phyloP scores from a whole-genome alignment of 768 basidiomycete genomes.

The Guyanaporus albipodus region DNA sequence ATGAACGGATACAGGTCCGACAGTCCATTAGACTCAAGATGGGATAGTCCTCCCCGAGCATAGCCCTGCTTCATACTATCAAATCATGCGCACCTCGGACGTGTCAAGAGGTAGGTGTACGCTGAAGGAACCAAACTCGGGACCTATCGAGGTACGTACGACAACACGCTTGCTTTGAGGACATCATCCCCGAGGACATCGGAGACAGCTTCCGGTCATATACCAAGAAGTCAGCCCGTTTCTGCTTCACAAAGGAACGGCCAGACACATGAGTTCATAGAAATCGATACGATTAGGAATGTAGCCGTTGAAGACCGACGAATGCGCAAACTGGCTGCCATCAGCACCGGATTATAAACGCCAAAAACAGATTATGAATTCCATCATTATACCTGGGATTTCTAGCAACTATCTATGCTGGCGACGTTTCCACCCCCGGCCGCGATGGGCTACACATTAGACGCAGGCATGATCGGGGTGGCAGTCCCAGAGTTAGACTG shows the following conservation, averaged over 20 bases:
- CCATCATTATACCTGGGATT: background rate
- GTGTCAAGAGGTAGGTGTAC: no score
- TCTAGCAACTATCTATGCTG: slow-evolving; percentile 6
- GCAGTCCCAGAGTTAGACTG: slow-evolving; percentile 44
- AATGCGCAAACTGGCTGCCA: no score
- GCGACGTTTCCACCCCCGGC: background rate
- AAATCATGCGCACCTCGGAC: background rate
- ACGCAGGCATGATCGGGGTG: slow-evolving; percentile 35
- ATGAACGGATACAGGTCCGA: background rate
- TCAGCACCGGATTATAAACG: background rate
- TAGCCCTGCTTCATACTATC: slow-evolving; percentile 2
- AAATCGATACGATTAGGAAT: background rate
- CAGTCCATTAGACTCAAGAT: background rate
- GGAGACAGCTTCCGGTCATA: no score
- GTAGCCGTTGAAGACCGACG: background rate
- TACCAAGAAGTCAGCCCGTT: background rate
- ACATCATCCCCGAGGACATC: background rate
- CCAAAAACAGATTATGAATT: background rate
- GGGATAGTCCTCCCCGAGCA: background rate
- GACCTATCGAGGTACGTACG: background rate
- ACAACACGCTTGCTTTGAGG: no score
- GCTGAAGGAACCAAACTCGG: background rate
- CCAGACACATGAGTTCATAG: background rate
- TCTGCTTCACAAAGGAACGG: background rate
- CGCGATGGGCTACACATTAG: slow-evolving; percentile 3